Base-by-base conservation (phyloP, 441 rosid genomes). In the Kokia cookei region DNA sequence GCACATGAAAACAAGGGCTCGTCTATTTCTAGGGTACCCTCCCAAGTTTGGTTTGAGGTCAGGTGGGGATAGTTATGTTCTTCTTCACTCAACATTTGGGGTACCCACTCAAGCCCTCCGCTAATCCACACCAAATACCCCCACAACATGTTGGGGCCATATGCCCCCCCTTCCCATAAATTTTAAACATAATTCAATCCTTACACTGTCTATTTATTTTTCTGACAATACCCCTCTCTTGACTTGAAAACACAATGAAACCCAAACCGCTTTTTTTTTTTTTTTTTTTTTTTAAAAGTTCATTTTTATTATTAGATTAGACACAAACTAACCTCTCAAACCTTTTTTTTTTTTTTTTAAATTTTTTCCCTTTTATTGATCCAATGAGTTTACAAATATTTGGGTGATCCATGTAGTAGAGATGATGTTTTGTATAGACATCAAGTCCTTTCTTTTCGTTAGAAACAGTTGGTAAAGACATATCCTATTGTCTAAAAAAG, bases 1-100 rank as follows among this genome's bases (percentile, higher is more conserved):
- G 86, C 93, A 90, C 94, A 93, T 90, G 98, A 90, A 87, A 91
- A 89, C 94, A 91, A 90, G 82, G 84, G 6, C 37, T 76, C 90
- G 93, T 91, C 90, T 76, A 84, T 70, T 82, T 78, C 58, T 80
- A 89, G 83, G 87, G 79, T 84, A 76, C 79, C 69, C 37, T 32
- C 37, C 37, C 37, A 32, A 32, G 6, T 32, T 32, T 5, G 37
- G 37, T 5, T 32, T 80, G 86, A 78, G 85, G 47, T 72, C 71
- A 22, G 84, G 90, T 86, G 82, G 97, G 94, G 89, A 80, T 82
- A 72, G 81, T 32, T 4, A 76, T 87, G 91, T 84, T 81, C 75
- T 70, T 24, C 77, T 83, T 84, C 78, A 88, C 86, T 90, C 88
- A 85, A 83, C 90, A 86, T 62, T 71, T 68, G 40, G 74, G 55